A percentile compares a stretch with the other conserved stretches of the same genome.
Evolutionary conservation across 306 rosid genomes (phyloP).

Genomic region (Vigna nakashimae): DNA sequence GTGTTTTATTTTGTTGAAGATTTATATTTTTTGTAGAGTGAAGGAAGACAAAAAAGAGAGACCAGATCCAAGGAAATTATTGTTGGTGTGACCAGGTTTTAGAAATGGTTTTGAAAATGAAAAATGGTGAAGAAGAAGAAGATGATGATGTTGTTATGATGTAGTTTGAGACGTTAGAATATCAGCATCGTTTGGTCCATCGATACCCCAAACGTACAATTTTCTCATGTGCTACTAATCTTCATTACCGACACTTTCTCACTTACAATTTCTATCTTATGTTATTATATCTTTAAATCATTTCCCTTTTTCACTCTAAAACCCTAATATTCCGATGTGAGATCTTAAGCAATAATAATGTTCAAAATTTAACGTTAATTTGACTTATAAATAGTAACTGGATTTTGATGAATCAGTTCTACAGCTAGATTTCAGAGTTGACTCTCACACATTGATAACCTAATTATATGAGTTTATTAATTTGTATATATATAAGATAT

Average conservation of each 20-base stretch:
- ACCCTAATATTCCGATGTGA: background rate
- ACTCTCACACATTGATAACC: background rate
- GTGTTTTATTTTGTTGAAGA: background rate
- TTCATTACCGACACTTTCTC: constrained; percentile 57
- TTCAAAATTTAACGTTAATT: no score
- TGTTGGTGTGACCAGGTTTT: background rate
- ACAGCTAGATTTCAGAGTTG: background rate
- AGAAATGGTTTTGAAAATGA: background rate
- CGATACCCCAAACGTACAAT: constrained; percentile 42
- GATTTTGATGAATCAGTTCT: background rate
- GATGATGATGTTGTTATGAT: no score
- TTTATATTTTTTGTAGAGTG: background rate
- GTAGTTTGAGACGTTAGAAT: constrained; percentile 52
- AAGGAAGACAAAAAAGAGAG: background rate
- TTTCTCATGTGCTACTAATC: constrained; percentile 47
- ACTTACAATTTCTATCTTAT: background rate
- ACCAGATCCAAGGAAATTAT: background rate
- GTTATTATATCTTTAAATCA: background rate
- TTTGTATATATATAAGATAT: background rate
- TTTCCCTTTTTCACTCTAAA: background rate
- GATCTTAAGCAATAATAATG: no score
- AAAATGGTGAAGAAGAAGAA: background rate
- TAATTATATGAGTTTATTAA: no score
- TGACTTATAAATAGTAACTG: background rate
- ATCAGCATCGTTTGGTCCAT: constrained; percentile 62